phyloP scores from a whole-genome alignment of 495 filamentous ascomycete genomes.

The Tuber magnatum region DNA sequence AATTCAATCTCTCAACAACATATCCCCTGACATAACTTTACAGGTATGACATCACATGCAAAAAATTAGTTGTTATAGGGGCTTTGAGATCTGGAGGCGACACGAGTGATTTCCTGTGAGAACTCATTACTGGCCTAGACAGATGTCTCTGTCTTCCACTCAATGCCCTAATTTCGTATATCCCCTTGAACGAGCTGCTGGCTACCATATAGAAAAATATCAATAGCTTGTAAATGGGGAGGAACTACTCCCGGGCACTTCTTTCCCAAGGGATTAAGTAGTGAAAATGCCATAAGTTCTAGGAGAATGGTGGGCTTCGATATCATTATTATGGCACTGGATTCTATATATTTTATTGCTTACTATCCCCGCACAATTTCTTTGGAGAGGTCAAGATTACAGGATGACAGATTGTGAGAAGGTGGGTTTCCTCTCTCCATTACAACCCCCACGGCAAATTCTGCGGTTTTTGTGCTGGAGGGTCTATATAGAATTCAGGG shows the following conservation, averaged over 20 bases:
- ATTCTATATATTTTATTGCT: not conserved
- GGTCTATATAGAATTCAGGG: not conserved
- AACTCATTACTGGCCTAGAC: not conserved
- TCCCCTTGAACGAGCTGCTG: not conserved
- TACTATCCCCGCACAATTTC: not conserved
- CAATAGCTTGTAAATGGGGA: not conserved
- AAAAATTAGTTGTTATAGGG: not conserved
- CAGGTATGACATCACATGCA: too few relatives aligned
- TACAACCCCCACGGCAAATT: not conserved
- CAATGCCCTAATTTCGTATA: not conserved
- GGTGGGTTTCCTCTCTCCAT: not conserved
- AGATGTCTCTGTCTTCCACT: not conserved
- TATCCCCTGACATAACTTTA: too few relatives aligned
- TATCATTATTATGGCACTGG: not conserved
- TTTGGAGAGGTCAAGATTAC: not conserved
- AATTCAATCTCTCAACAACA: too few relatives aligned
- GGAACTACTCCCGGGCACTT: not conserved
- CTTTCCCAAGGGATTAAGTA: not conserved
- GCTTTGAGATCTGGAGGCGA: not conserved
- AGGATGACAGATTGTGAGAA: not conserved
- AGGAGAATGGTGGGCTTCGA: not conserved
- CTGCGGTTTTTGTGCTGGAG: not conserved
- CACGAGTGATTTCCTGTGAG: not conserved
- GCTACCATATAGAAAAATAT: not conserved
- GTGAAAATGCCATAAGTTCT: not conserved